Evolutionary conservation across 108 stramenopile species (phyloP), one percentile per base, ranked within the genome.

Genomic region (Cylindrotheca fusiformis): DNA sequence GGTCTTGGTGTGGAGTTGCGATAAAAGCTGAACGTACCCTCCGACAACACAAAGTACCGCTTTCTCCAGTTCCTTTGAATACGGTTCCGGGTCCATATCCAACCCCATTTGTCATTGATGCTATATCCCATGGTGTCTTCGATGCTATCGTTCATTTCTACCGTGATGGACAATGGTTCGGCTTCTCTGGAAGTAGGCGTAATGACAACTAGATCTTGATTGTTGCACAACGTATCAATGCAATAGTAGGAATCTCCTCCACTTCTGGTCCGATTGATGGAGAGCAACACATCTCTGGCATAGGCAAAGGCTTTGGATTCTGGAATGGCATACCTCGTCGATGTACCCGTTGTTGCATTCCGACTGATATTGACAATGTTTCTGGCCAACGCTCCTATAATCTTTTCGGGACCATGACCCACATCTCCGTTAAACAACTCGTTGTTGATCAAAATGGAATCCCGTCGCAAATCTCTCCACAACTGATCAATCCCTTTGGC

Each of bases 221-320:
- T 86, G 21, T 74, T 80, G 60, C 75, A 78, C n/a, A 93, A 61
- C n/a, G 79, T 81, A 30, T 87, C 81, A 14, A 80, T 71, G 64
- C 91, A 93, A 63, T 82, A 93, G 49, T 90, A 90, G 21, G 87
- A 87, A 75, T 93, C 88, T 23, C 88, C 91, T 48, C 85, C 88
- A 55, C 80, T 87, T 23, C 85, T 54, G 22, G 88, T 90, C 18
- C 91, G 82, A 77, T 90, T 84, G 14, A 83, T 71, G 0, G 86
- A 80, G n/a, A 93, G 63, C 1, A 93, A 72, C 48, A 90, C 76
- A 52, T 93, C 88, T 25, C 88, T 74, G 6, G 91, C 86, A 58
- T 86, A 88, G 0, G 79, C 80, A 10, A 88, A 48, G 24, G 88
- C 86, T 53, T 85, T 88, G 2, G 84, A 79, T 61, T 90, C 88